A percentile compares a stretch with the other conserved stretches of the same genome.
Conservation (phyloP, 2,329 filamentous ascomycete species). For the Fusarium sp. region DNA sequence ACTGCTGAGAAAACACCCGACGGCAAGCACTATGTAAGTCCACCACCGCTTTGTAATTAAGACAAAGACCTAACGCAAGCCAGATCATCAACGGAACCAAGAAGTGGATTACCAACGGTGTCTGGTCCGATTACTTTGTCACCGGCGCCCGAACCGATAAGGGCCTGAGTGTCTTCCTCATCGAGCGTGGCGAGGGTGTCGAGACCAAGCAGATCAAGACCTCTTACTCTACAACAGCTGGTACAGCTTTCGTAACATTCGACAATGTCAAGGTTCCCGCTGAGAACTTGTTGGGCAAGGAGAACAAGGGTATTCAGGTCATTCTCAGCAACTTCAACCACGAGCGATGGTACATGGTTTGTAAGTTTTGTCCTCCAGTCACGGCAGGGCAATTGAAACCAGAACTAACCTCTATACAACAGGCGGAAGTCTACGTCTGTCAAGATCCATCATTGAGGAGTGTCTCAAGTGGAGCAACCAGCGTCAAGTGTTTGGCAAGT, state of each 20-base stretch:
- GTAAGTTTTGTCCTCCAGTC: constrained; percentile 53
- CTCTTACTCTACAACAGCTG: constrained; percentile 82
- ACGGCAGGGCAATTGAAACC: background rate
- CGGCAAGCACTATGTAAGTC: constrained; percentile 76
- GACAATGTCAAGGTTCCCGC: constrained; percentile 89
- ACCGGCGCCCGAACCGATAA: constrained; percentile 83
- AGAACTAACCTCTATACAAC: constrained; percentile 21
- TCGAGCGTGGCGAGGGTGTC: constrained; percentile 79
- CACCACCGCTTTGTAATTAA: background rate
- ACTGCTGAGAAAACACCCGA: constrained; percentile 82
- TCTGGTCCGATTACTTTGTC: constrained; percentile 86
- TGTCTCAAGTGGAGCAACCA: constrained; percentile 92
- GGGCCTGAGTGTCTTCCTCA: constrained; percentile 81
- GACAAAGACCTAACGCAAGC: background rate
- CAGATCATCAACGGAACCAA: constrained; percentile 77
- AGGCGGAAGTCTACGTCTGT: constrained; percentile 72
- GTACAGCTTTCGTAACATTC: constrained; percentile 83
- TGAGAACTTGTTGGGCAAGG: constrained; percentile 80
- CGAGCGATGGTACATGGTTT: constrained; percentile 82
- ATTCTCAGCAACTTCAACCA: constrained; percentile 92
- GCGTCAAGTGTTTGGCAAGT: constrained; percentile 85
- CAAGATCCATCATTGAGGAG: constrained; percentile 80
- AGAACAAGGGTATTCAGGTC: constrained; percentile 87
- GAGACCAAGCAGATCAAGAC: constrained; percentile 85
- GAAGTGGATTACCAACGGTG: constrained; percentile 89